Percentiles rank a stretch among this genome's conserved stretches.
phyloP scores from a whole-genome alignment of 306 rosid species.

The Quercus ilex region DNA sequence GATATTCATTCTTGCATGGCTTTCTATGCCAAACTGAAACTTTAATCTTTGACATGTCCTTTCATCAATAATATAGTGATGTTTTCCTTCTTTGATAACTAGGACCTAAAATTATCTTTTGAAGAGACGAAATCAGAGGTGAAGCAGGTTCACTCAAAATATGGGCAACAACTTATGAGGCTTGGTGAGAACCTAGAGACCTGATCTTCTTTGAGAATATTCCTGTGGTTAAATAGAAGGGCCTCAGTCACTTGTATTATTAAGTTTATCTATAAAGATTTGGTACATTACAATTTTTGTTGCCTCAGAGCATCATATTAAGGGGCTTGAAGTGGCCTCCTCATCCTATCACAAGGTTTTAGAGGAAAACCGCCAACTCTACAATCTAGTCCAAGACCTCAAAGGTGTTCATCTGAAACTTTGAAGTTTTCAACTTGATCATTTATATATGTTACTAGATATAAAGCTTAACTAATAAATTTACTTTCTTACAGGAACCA shows the following conservation, averaged over 20 bases:
- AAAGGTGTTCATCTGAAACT: constrained; percentile 53
- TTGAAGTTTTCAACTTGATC: constrained; percentile 7
- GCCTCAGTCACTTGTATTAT: neutral
- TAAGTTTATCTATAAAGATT: constrained; percentile 1
- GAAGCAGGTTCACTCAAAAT: constrained; percentile 53
- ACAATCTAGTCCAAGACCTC: constrained; percentile 96
- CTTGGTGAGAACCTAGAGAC: constrained; percentile 51
- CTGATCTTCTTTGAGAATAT: constrained; percentile 16
- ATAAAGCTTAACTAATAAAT: constrained; percentile 1
- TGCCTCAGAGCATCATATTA: constrained; percentile 62
- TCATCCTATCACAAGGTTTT: constrained; percentile 79
- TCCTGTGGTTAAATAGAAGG: neutral
- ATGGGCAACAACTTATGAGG: constrained; percentile 68
- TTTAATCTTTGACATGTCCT: neutral
- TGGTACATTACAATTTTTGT: constrained; percentile 13
- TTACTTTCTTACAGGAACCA: constrained; percentile 58
- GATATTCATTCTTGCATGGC: neutral
- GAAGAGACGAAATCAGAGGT: constrained; percentile 58
- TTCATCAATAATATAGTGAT: neutral
- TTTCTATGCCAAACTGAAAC: neutral
- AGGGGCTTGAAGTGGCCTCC: constrained; percentile 71
- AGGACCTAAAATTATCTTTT: constrained; percentile 65
- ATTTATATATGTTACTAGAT: neutral
- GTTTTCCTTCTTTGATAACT: constrained; percentile 3
- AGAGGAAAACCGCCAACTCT: constrained; percentile 79